Evolutionary conservation across 495 filamentous ascomycete genomes (phyloP).

Genomic region (Penicillium silybi): DNA sequence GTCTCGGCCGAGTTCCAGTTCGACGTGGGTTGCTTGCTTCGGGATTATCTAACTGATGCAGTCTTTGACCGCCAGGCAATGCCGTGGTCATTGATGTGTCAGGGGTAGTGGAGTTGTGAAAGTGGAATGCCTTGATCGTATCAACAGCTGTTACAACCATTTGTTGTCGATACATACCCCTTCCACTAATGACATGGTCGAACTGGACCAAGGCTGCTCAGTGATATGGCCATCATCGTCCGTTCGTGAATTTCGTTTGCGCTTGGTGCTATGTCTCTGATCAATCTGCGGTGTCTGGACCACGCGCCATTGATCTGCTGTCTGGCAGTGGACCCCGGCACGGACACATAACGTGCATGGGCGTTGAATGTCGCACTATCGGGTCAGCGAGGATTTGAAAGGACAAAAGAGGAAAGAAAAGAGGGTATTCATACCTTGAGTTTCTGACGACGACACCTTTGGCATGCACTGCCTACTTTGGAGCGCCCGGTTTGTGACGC

Average conservation of each 20-base stretch:
- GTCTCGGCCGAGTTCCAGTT: not conserved
- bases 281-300: not conserved
- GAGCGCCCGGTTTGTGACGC: constrained; percentile 1
- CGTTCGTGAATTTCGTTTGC: not conserved
- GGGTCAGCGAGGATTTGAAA: not conserved
- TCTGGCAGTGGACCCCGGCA: constrained; percentile 4
- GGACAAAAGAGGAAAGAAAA: no score
- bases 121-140: constrained; percentile 16
- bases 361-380: constrained; percentile 15
- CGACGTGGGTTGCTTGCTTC: not conserved
- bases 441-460: constrained; percentile 11
- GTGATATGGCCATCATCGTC: not conserved
- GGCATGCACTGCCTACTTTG: constrained; percentile 14
- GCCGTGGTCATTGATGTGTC: constrained; percentile 15
- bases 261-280: not conserved
- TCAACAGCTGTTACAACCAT: not conserved
- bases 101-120: constrained; percentile 18
- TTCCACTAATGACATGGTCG: constrained; percentile 26
- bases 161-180: constrained; percentile 9
- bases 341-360: constrained; percentile 10
- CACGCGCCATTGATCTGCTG: not conserved
- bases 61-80: constrained; percentile 16
- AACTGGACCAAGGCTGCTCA: constrained; percentile 20
- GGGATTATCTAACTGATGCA: not conserved
- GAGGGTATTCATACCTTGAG: no score